These are phyloP conservation scores for Nannizziopsis barbatae DNA, from an alignment of 2,329 filamentous ascomycete species.

Conservation along the genomic window DNA sequence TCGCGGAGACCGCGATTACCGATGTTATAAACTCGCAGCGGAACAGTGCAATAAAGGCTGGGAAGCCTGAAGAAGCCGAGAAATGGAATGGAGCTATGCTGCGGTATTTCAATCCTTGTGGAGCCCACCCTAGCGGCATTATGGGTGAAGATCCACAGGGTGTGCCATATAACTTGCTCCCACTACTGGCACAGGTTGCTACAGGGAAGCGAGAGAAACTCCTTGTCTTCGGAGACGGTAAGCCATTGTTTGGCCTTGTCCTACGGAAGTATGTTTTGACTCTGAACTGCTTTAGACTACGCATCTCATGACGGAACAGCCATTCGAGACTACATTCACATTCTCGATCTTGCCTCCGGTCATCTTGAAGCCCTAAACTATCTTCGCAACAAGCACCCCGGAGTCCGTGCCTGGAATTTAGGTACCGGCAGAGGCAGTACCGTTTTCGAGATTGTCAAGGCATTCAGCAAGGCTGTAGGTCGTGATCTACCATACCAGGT, in stretches of 20 bases:
- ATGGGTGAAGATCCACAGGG: slow-evolving; percentile 98
- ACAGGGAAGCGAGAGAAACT: slow-evolving; percentile 92
- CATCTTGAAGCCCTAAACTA: slow-evolving; percentile 85
- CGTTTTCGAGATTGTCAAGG: slow-evolving; percentile 94
- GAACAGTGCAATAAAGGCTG: slow-evolving; percentile 67
- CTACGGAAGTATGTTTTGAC: slow-evolving; percentile 2
- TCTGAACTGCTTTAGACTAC: slow-evolving; percentile 55
- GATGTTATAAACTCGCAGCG: slow-evolving; percentile 83
- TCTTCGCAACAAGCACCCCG: slow-evolving; percentile 70
- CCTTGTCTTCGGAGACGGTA: slow-evolving; percentile 85
- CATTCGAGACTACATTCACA: slow-evolving; percentile 97
- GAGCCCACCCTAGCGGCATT: slow-evolving; percentile 85
- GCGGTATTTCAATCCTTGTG: slow-evolving; percentile 95
- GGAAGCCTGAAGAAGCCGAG: slow-evolving; percentile 57
- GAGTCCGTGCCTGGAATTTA: slow-evolving; percentile 91
- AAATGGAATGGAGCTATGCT: slow-evolving; percentile 89
- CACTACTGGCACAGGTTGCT: slow-evolving; percentile 87
- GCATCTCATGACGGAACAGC: slow-evolving; percentile 78
- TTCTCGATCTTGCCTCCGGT: slow-evolving; percentile 75
- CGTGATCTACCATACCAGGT: slow-evolving; percentile 79
- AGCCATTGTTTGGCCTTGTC: slow-evolving; percentile 24
- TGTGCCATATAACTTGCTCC: slow-evolving; percentile 89
- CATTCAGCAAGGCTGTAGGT: slow-evolving; percentile 79
- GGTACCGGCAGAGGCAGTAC: slow-evolving; percentile 91
- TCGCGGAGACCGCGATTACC: slow-evolving; percentile 81